phyloP scores from a whole-genome alignment of 2,329 filamentous ascomycete genomes.

The Hypoxylon sp. region DNA sequence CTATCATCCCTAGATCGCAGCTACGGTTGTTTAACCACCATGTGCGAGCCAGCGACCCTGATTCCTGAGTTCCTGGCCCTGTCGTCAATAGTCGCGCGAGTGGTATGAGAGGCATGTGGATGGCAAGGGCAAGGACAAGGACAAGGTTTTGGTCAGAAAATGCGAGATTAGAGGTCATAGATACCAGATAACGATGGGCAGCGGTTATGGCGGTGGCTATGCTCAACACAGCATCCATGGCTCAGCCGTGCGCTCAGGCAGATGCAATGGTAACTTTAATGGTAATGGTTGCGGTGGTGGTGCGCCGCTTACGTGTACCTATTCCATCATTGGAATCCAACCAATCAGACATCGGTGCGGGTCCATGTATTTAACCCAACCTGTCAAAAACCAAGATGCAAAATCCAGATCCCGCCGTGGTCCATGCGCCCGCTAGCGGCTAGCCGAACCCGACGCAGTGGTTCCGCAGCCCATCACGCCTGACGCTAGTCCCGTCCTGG shows the following conservation, averaged over 20 bases:
- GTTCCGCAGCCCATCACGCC: conserved; percentile 17
- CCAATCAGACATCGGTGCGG: background rate
- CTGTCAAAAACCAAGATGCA: conserved; percentile 1
- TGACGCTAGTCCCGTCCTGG: conserved; percentile 19
- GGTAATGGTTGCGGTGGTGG: background rate
- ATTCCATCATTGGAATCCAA: background rate
- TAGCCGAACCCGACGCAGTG: conserved; percentile 35
- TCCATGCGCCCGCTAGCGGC: conserved; percentile 20
- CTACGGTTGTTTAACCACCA: background rate
- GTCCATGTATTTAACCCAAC: conserved; percentile 11
- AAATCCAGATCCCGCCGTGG: conserved; percentile 13
- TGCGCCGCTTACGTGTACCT: too few relatives aligned
- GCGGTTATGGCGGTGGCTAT: background rate
- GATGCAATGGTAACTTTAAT: background rate
- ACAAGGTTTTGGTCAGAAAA: background rate
- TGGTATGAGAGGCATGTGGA: background rate
- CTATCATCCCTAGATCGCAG: background rate
- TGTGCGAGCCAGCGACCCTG: background rate
- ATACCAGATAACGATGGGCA: background rate
- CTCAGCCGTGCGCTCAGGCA: background rate
- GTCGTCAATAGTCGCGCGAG: background rate
- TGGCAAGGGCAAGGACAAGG: background rate
- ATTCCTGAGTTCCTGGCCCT: conserved; percentile 5
- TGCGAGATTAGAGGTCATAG: background rate
- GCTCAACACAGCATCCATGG: conserved; percentile 4